Conservation (phyloP, 176 grass and related monocot species). For the Stipa capillata region DNA sequence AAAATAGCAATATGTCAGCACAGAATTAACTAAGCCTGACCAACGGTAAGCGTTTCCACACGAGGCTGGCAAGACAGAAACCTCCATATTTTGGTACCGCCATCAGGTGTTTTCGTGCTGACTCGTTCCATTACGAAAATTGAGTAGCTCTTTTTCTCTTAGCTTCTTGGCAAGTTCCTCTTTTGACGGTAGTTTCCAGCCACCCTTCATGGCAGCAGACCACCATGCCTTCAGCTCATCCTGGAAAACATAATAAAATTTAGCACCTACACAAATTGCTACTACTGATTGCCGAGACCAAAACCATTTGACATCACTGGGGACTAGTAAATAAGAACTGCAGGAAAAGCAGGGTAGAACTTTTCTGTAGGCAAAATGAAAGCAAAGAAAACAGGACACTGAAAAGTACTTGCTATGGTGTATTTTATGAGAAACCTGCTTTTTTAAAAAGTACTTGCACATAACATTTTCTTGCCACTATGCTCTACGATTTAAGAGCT, state of each 20-base stretch:
- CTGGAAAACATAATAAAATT: slow-evolving; percentile 27
- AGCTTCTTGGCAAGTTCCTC: slow-evolving; percentile 64
- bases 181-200: slow-evolving; percentile 44
- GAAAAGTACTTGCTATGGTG: neutral
- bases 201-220: slow-evolving; percentile 46
- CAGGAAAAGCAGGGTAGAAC: neutral
- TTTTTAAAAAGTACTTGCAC: no score
- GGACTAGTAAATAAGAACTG: neutral
- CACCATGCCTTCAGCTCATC: slow-evolving; percentile 86
- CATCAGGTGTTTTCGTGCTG: neutral
- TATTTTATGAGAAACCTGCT: neutral
- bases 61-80: neutral
- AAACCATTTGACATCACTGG: neutral
- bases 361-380: neutral
- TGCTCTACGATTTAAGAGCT: neutral
- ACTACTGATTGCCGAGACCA: neutral
- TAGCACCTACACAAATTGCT: neutral
- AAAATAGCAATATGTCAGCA: neutral
- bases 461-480: neutral
- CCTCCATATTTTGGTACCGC: neutral
- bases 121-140: neutral
- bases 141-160: slow-evolving; percentile 47
- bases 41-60: neutral
- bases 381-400: neutral
- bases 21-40: neutral